Base-by-base conservation (phyloP, 306 rosid genomes). In the Medicago ruthenica region DNA sequence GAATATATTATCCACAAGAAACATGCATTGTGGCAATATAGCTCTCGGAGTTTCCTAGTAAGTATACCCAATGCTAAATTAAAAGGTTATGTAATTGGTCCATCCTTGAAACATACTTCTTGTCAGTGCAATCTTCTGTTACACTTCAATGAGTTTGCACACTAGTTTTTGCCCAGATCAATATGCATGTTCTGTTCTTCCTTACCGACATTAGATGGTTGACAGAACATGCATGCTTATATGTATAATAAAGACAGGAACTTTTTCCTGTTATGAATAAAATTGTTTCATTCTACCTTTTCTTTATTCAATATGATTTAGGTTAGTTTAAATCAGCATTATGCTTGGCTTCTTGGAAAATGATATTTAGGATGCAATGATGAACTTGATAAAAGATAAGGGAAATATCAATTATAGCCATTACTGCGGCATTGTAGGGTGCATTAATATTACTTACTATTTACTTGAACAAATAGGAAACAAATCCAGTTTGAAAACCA, bases 271-370 rank as follows among this genome's bases (percentile, higher is more conserved):
- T 67, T 45, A 45, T 73, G 70, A 73, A 66, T 44, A 9, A 31
- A 54, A 72, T 24, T 9, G 8, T 51, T 47, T 58, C 16, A 48
- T 71, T 54, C 51, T 74, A 48, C 50, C 57, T 63, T 16, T 41
- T 11, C 13, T 9, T 15, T 71, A 63, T 36, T 64, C 72, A 37
- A 75, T 20, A 45, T 70, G 73, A 69, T 24, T 61, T 40, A 41
- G 77, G 67, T 24, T 78, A 18, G 27, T 60, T 39, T n/a, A 37
- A 76, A 53, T 61, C 48, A 82, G 13, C 82, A 68, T 50, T 74
- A 61, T 50, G 77, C 80, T n/a, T 69, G 66, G 17, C 31, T 20
- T 40, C 48, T 9, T 53, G 24, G n/a, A 63, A 68, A 74, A 51
- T 73, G 64, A 18, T 55, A 68, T 68, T n/a, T 45, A 2, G 50